phyloP scores from a whole-genome alignment of 2,329 filamentous ascomycete genomes.

The Teratosphaeria destructans region DNA sequence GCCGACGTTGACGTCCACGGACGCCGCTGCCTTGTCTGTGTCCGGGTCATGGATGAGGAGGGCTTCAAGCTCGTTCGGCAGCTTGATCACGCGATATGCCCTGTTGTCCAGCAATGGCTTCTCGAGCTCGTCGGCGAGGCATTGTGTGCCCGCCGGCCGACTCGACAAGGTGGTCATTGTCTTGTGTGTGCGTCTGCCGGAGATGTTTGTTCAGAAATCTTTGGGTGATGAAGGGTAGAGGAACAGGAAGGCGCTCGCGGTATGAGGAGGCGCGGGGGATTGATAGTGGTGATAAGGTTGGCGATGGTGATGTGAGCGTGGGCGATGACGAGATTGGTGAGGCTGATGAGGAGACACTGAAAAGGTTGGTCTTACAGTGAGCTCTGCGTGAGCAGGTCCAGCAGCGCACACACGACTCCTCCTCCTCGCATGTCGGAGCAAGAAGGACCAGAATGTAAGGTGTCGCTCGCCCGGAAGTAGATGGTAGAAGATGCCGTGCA shows the following conservation, averaged over 20 bases:
- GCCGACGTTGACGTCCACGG: constrained; percentile 90
- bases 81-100: constrained; percentile 73
- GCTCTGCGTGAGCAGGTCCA: not conserved
- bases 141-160: constrained; percentile 10
- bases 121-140: constrained; percentile 58
- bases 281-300: not conserved
- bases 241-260: not conserved
- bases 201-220: not conserved
- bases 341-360: not conserved
- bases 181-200: not conserved
- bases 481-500: not conserved
- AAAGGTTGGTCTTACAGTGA: constrained; percentile 1
- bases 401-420: not conserved
- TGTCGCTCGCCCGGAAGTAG: not conserved
- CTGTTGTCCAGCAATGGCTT: constrained; percentile 78
- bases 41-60: constrained; percentile 87
- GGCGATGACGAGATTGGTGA: not conserved
- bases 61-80: constrained; percentile 81
- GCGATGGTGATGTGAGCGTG: not conserved
- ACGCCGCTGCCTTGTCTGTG: constrained; percentile 92
- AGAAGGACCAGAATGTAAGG: not conserved
- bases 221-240: not conserved
- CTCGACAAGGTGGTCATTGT: not conserved
- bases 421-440: not conserved
- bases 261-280: not conserved